Conservation (phyloP, 2,329 filamentous ascomycete species). For the Xylaria sp. region DNA sequence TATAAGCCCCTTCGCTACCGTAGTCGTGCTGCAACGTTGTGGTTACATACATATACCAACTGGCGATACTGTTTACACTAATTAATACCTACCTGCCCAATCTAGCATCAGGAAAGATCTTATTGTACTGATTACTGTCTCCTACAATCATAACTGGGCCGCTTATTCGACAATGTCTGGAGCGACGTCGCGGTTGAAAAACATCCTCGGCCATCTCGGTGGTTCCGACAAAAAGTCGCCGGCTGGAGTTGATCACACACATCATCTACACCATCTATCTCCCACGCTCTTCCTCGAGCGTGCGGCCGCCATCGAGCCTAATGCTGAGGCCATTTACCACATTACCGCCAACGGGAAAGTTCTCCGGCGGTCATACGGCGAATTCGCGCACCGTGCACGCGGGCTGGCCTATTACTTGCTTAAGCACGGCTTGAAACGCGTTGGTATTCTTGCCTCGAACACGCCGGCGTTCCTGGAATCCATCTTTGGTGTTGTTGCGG, state of each 20-base stretch:
- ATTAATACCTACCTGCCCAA: neutral
- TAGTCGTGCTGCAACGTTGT: neutral
- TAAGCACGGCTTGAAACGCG: constrained; percentile 77
- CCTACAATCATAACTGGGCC: neutral
- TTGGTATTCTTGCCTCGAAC: constrained; percentile 90
- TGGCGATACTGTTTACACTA: neutral
- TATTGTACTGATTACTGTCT: neutral
- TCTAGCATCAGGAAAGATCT: neutral
- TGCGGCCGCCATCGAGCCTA: constrained; percentile 87
- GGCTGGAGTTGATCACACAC: constrained; percentile 58
- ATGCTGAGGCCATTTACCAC: constrained; percentile 87
- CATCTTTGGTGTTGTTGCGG: constrained; percentile 87
- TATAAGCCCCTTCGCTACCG: neutral
- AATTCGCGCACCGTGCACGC: constrained; percentile 85
- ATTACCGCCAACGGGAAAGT: constrained; percentile 80
- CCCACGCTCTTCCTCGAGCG: constrained; percentile 89
- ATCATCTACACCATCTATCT: constrained; percentile 81
- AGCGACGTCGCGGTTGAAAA: constrained; percentile 69
- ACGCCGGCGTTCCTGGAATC: constrained; percentile 94
- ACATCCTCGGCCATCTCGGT: constrained; percentile 64
- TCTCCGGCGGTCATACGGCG: constrained; percentile 80
- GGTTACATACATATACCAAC: neutral
- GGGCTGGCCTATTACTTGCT: constrained; percentile 89
- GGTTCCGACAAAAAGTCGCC: constrained; percentile 51
- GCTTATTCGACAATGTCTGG: constrained; percentile 65